phyloP scores from a whole-genome alignment of 2,329 filamentous ascomycete species.

The Aureobasidium vineae region DNA sequence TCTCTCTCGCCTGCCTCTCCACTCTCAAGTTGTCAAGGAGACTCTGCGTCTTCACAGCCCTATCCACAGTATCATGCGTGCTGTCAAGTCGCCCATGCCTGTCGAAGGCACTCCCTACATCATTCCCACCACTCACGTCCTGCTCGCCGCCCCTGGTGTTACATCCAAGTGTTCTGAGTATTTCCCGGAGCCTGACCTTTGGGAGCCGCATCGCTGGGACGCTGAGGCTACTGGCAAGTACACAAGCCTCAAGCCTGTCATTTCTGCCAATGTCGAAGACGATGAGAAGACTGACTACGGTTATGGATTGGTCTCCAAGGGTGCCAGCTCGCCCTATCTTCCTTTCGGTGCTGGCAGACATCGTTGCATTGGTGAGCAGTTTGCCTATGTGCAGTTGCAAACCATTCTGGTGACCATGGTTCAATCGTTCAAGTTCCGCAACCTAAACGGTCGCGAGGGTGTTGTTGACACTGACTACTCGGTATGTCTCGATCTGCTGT shows the following conservation, averaged over 20 bases:
- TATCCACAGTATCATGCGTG: conserved; percentile 92
- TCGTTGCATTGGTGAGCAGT: conserved; percentile 94
- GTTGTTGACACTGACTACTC: conserved; percentile 69
- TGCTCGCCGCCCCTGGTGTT: conserved; percentile 83
- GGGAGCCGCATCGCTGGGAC: conserved; percentile 93
- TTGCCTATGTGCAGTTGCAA: conserved; percentile 88
- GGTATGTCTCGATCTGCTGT: conserved; percentile 30
- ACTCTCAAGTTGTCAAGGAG: conserved; percentile 84
- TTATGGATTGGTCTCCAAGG: conserved; percentile 90
- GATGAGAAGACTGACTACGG: conserved; percentile 84
- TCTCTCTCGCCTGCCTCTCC: conserved; percentile 73
- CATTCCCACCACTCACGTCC: conserved; percentile 74
- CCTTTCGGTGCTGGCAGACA: conserved; percentile 93
- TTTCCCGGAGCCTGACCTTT: conserved; percentile 78
- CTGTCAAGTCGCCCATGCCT: conserved; percentile 83
- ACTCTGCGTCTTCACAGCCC: conserved; percentile 87
- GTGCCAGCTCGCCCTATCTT: conserved; percentile 82
- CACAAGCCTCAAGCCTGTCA: conserved; percentile 34
- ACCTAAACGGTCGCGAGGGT: conserved; percentile 66
- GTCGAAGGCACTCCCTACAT: conserved; percentile 79
- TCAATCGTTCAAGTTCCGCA: conserved; percentile 75
- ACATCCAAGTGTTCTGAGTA: conserved; percentile 67
- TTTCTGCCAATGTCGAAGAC: conserved; percentile 46
- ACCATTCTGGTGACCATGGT: conserved; percentile 78
- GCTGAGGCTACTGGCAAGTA: conserved; percentile 50